Evolutionary conservation across 305 asterid species (phyloP), one percentile per base, ranked within the genome.

Genomic region (Coffea humblotiana): DNA sequence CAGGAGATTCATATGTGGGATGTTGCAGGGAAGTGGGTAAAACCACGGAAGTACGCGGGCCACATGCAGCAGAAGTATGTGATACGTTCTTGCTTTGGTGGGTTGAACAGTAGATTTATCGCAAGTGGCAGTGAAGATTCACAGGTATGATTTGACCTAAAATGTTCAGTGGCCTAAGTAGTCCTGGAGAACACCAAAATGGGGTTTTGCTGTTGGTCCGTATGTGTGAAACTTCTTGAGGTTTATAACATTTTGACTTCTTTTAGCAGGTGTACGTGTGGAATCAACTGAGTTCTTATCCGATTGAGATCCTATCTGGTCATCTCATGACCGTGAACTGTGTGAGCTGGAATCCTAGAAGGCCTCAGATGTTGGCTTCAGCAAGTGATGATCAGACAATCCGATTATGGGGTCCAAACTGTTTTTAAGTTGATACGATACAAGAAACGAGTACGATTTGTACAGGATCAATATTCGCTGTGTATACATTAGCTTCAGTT

Each of bases 71-170:
- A 88, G 49, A 88, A 89, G 79, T 95, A 93, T 40, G 98, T 95
- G 77, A 95, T 95, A 75, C 89, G 99, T 32, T 95, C 99, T 77
- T 95, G 99, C 92, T 93, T 93, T 84, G 98, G 99, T 64, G 99
- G 98, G 64, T 85, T 89, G 83, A 88, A 90, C 75, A 81, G 91
- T 84, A 83, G 84, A 87, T 90, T 93, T 78, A 90, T 95, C 65
- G 97, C 98, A 79, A 95, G 97, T 83, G 98, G 99, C 40, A 95
- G 99, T 81, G 99, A 93, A 87, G 97, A 95, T 88, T 90, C 94
- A 76, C 87, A 91, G 97, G 99, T 95, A 89, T 63, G 61, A 74
- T 79, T 63, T 47, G 82, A 76, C 74, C 49, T 25, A 19, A 25
- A 56, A 67, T 45, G 71, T 45, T 43, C 29, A 29, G 68, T 23